Conservation (phyloP, 2,329 filamentous ascomycete genomes). For the Neocucurbitaria cava region DNA sequence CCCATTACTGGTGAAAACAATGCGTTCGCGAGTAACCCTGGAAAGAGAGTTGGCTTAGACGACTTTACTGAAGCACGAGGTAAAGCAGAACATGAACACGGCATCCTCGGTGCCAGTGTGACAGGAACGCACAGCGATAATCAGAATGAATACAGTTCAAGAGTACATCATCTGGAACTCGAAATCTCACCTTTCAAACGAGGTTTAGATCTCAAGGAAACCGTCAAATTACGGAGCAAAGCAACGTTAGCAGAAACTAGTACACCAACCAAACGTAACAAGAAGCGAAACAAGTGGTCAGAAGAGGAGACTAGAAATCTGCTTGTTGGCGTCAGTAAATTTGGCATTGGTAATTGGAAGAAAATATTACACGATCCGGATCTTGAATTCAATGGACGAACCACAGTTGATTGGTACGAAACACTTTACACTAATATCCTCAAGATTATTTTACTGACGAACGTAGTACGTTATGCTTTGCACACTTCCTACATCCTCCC, state of each 20-base stretch:
- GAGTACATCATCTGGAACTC: background rate
- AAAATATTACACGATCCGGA: slow-evolving; percentile 65
- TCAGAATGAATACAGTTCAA: background rate
- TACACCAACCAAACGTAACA: slow-evolving; percentile 49
- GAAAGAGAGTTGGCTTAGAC: slow-evolving; percentile 20
- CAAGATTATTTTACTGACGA: background rate
- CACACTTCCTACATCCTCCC: background rate
- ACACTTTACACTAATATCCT: background rate
- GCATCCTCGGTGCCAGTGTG: background rate
- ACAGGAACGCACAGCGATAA: background rate
- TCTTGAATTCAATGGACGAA: slow-evolving; percentile 64
- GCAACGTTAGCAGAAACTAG: background rate
- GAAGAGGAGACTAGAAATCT: slow-evolving; percentile 67
- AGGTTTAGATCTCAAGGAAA: background rate
- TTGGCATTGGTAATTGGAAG: slow-evolving; percentile 71
- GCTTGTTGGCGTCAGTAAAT: slow-evolving; percentile 64
- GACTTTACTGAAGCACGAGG: slow-evolving; percentile 12
- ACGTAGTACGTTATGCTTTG: background rate
- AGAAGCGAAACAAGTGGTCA: slow-evolving; percentile 66
- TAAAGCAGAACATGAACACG: slow-evolving; percentile 17
- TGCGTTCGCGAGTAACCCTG: slow-evolving; percentile 29
- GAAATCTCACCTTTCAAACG: background rate
- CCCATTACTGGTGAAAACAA: slow-evolving; percentile 62
- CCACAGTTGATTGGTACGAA: slow-evolving; percentile 58
- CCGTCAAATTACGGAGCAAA: background rate